Percentiles rank a stretch among this genome's conserved stretches.
Evolutionary conservation across 306 rosid species (phyloP).

Genomic region (Cotoneaster glaucophyllus): DNA sequence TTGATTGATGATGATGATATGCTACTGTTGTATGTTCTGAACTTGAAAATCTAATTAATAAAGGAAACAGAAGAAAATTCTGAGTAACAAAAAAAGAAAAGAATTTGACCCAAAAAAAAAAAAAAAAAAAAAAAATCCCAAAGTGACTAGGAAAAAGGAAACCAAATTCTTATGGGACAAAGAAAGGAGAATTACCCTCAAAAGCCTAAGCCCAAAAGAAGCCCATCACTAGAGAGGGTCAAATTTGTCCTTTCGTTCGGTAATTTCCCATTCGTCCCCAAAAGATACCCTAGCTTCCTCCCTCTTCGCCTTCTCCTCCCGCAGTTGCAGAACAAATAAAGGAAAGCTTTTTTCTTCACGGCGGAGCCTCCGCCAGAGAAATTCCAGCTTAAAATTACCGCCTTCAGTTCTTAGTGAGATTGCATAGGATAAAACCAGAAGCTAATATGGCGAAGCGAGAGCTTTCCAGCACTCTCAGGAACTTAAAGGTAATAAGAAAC

Average conservation of each 20-base stretch:
- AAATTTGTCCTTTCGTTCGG: not conserved
- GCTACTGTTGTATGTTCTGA: too few species aligned
- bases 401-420: not conserved
- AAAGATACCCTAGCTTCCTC: conserved; percentile 12
- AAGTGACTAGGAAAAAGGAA: too few species aligned
- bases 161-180: too few species aligned
- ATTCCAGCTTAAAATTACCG: not conserved
- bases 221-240: not conserved
- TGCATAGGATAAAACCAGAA: not conserved
- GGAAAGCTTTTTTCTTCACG: not conserved
- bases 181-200: too few species aligned
- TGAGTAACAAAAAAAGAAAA: too few species aligned
- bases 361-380: not conserved
- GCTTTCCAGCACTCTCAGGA: conserved; percentile 66
- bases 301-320: not conserved
- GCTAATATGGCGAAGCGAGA: conserved; percentile 63
- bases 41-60: too few species aligned
- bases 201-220: not conserved
- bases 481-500: conserved; percentile 55
- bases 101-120: too few species aligned
- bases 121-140: too few species aligned
- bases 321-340: not conserved
- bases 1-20: too few species aligned
- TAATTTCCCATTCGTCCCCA: not conserved
- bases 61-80: too few species aligned